Conservation (phyloP, 1,284 basidiomycete species). For the Mycena citricolor region DNA sequence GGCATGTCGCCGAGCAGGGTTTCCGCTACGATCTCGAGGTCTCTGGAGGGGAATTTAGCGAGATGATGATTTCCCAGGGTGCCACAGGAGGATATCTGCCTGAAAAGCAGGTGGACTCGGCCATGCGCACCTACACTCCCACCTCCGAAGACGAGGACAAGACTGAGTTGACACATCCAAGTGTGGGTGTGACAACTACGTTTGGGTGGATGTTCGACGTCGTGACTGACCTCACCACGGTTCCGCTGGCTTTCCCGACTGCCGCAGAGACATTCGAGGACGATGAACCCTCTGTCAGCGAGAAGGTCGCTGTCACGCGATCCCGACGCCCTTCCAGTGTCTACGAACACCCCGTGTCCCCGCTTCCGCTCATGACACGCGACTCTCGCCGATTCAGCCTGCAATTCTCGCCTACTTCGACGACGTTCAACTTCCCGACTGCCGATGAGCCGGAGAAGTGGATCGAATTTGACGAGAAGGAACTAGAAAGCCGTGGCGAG, state of each 20-base stretch:
- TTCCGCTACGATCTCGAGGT: slow-evolving; percentile 75
- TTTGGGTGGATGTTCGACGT: slow-evolving; percentile 80
- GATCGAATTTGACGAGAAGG: slow-evolving; percentile 41
- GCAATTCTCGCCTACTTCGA: slow-evolving; percentile 60
- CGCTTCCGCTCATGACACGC: slow-evolving; percentile 25
- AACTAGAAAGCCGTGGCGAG: slow-evolving; percentile 33
- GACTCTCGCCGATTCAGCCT: slow-evolving; percentile 50
- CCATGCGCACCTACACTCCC: slow-evolving; percentile 14
- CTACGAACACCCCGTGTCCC: slow-evolving; percentile 24
- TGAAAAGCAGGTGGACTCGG: slow-evolving; percentile 34
- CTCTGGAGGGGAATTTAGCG: slow-evolving; percentile 78
- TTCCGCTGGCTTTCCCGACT: slow-evolving; percentile 30
- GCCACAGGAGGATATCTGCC: slow-evolving; percentile 51
- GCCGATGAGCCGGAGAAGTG: slow-evolving; percentile 34
- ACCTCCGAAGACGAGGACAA: slow-evolving; percentile 26
- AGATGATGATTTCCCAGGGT: slow-evolving; percentile 39
- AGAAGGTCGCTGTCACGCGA: slow-evolving; percentile 8
- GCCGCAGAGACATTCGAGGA: slow-evolving; percentile 27
- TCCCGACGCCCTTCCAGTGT: slow-evolving; percentile 25
- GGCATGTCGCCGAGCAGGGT: slow-evolving; percentile 85
- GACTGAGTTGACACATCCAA: slow-evolving; percentile 33
- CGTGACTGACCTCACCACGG: slow-evolving; percentile 62
- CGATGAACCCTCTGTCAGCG: too few species aligned
- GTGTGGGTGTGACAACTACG: slow-evolving; percentile 31
- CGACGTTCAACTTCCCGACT: slow-evolving; percentile 37